Evolutionary conservation across 2,329 filamentous ascomycete genomes (phyloP).

Genomic region (Cytospora leucostoma): DNA sequence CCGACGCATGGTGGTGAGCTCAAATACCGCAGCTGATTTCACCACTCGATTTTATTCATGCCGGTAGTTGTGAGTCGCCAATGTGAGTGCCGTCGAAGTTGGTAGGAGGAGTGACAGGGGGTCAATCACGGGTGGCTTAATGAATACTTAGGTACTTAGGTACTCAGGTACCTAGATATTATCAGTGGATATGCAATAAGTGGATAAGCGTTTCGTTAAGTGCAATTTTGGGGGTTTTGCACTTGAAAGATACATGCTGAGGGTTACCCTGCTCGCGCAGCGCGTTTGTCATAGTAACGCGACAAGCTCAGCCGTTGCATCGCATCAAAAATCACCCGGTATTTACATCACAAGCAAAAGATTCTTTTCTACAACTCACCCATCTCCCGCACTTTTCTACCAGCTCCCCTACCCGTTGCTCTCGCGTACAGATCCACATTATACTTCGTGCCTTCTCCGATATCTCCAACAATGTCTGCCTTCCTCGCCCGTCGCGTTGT

Average conservation of each 20-base stretch:
- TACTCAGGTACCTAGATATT: too few species aligned
- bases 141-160: neutral
- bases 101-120: neutral
- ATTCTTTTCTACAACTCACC: neutral
- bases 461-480: constrained; percentile 28
- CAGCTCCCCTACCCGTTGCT: neutral
- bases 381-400: neutral
- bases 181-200: too few species aligned
- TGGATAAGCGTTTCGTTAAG: neutral
- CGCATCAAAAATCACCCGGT: neutral
- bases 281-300: neutral
- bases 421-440: constrained; percentile 30
- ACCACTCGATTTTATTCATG: neutral
- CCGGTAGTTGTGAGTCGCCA: neutral
- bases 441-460: neutral
- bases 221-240: too few species aligned
- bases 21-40: neutral
- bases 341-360: constrained; percentile 1
- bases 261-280: neutral
- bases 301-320: neutral
- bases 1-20: neutral
- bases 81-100: neutral
- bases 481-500: constrained; percentile 32
- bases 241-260: too few species aligned
- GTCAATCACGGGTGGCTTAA: neutral